phyloP scores from a whole-genome alignment of 225 moss, liverwort and hornwort species.

The Antitrichia curtipendula region DNA sequence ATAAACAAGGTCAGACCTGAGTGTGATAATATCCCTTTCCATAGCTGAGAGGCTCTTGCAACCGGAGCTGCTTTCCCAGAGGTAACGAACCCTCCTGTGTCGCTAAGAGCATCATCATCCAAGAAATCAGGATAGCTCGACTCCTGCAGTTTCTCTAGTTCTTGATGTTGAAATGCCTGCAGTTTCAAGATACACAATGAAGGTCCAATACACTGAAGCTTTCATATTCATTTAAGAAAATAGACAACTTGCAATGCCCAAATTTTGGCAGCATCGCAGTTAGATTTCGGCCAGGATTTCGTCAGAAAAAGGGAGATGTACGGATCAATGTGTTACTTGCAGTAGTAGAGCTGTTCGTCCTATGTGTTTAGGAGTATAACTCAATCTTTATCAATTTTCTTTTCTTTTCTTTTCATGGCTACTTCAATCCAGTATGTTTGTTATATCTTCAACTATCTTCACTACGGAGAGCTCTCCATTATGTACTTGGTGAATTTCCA shows the following conservation, averaged over 20 bases:
- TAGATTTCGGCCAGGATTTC: background rate
- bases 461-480: background rate
- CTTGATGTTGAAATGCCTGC: conserved; percentile 88
- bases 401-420: background rate
- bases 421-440: background rate
- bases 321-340: background rate
- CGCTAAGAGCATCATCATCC: conserved; percentile 27
- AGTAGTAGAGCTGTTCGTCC: background rate
- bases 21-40: conserved; percentile 84
- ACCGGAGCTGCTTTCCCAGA: conserved; percentile 51
- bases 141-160: conserved; percentile 78
- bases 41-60: conserved; percentile 60
- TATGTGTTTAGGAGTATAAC: background rate
- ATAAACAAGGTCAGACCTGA: conserved; percentile 40
- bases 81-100: conserved; percentile 16
- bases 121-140: conserved; percentile 41
- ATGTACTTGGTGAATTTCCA: background rate
- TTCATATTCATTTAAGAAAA: background rate
- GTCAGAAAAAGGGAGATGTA: background rate
- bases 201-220: background rate
- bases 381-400: background rate
- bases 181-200: background rate
- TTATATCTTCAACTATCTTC: background rate
- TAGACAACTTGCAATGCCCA: background rate
- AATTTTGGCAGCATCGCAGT: background rate